phyloP scores from a whole-genome alignment of 2,329 filamentous ascomycete genomes.

The Fusarium irregulare region DNA sequence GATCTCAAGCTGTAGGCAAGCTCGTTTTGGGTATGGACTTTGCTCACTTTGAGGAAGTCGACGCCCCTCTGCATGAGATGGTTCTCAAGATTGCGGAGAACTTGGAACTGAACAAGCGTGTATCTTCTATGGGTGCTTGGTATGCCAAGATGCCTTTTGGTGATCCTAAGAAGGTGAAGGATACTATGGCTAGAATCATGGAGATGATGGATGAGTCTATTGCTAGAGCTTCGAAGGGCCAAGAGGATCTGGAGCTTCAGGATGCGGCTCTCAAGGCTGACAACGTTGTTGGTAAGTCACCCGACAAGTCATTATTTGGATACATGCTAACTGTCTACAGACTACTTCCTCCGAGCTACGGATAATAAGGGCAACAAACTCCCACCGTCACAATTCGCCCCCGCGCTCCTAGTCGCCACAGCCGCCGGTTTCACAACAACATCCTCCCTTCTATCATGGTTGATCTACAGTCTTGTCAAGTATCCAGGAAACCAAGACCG shows the following conservation, averaged over 20 bases:
- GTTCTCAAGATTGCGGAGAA: slow-evolving; percentile 61
- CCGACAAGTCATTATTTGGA: fast-evolving
- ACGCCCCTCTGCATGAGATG: slow-evolving; percentile 63
- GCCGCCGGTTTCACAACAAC: slow-evolving; percentile 72
- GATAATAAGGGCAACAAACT: slow-evolving; percentile 67
- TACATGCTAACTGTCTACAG: slow-evolving; percentile 32
- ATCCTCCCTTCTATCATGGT: slow-evolving; percentile 67
- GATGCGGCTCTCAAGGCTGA: slow-evolving; percentile 63
- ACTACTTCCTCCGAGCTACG: slow-evolving; percentile 64
- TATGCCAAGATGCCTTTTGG: slow-evolving; percentile 68
- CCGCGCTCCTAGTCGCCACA: slow-evolving; percentile 60
- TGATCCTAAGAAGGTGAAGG: slow-evolving; percentile 59
- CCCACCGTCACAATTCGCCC: slow-evolving; percentile 48
- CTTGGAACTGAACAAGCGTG: slow-evolving; percentile 68
- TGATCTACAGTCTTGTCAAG: slow-evolving; percentile 63
- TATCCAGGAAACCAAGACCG: slow-evolving; percentile 67
- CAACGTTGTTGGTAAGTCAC: slow-evolving; percentile 45
- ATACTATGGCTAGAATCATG: slow-evolving; percentile 49
- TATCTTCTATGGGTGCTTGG: slow-evolving; percentile 65
- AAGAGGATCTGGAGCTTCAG: slow-evolving; percentile 56
- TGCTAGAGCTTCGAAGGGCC: slow-evolving; percentile 50
- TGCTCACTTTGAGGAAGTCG: slow-evolving; percentile 55
- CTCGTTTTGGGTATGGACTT: slow-evolving; percentile 60
- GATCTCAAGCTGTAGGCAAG: slow-evolving; percentile 58
- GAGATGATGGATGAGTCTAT: slow-evolving; percentile 54